These are phyloP conservation scores for Ceratobasidium sp. DNA, from an alignment of 1,284 basidiomycete genomes.

Conservation along the genomic window DNA sequence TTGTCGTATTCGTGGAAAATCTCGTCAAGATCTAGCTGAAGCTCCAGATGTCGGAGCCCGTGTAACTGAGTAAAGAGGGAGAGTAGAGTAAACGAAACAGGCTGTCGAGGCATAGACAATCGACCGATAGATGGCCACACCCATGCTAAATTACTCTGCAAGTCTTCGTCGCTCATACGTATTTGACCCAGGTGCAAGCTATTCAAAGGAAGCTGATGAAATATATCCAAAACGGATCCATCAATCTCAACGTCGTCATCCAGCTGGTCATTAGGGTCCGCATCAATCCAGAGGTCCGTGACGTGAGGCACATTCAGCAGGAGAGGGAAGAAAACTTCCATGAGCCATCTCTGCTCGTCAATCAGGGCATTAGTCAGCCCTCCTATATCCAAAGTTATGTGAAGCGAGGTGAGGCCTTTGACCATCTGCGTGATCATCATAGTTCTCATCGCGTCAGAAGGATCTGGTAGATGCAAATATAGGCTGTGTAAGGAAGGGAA, in stretches of 20 bases:
- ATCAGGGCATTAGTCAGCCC: neutral
- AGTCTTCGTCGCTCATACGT: neutral
- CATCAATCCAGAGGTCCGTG: neutral
- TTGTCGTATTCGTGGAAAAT: too few species aligned
- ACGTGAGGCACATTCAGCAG: neutral
- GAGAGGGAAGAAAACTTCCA: neutral
- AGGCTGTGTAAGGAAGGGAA: too few species aligned
- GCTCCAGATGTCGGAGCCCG: neutral
- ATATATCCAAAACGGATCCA: neutral
- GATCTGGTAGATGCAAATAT: too few species aligned
- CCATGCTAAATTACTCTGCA: neutral
- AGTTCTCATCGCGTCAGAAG: too few species aligned
- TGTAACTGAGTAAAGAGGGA: neutral
- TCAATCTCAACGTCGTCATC: neutral
- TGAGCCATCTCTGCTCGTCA: neutral
- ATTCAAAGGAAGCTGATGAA: neutral
- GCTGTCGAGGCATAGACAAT: neutral
- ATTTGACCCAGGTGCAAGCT: neutral
- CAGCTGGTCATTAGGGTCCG: neutral
- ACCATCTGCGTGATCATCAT: too few species aligned
- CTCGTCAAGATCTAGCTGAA: too few species aligned
- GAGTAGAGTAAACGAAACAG: neutral
- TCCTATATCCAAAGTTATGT: too few species aligned
- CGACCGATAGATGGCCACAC: neutral
- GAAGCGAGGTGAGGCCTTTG: too few species aligned